Conservation (phyloP, 805 yeast species). For the Yarrowia keelungensis region DNA sequence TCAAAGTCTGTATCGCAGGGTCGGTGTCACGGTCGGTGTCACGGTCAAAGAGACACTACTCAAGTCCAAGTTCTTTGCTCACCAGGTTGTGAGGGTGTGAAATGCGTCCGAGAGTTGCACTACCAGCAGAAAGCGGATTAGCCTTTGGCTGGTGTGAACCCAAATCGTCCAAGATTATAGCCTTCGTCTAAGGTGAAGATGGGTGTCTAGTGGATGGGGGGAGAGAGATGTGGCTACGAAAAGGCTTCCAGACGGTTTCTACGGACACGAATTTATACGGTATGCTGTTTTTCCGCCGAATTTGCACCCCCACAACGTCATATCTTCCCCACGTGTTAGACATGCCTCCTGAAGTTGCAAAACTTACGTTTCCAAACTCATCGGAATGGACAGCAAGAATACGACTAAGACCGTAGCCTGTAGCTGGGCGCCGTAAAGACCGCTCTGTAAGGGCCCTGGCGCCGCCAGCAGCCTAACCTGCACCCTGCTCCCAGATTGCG, state of each 20-base stretch:
- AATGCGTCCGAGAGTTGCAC: constrained; percentile 20
- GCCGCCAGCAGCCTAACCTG: no score
- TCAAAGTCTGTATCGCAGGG: not conserved
- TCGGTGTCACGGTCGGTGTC: not conserved
- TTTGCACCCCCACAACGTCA: no score
- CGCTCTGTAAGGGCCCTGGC: no score
- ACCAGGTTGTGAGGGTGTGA: constrained; percentile 8
- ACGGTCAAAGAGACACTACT: no score
- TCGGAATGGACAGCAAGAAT: constrained; percentile 28
- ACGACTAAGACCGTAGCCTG: not conserved
- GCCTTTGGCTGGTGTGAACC: constrained; percentile 22
- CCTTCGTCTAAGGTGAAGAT: not conserved
- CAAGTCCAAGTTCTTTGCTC: no score
- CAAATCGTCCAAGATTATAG: constrained; percentile 6
- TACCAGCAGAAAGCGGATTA: constrained; percentile 21
- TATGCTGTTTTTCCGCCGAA: not conserved
- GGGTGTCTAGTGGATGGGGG: no score
- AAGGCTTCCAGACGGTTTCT: no score
- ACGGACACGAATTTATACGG: no score
- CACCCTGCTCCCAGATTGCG: no score
- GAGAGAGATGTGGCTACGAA: no score
- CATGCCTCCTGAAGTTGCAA: constrained; percentile 8
- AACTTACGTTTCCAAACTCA: not conserved
- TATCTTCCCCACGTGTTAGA: constrained; percentile 8
- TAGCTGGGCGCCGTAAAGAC: no score